Evolutionary conservation across 352 stramenopile genomes (phyloP).

Genomic region (Achlya hypogyna): DNA sequence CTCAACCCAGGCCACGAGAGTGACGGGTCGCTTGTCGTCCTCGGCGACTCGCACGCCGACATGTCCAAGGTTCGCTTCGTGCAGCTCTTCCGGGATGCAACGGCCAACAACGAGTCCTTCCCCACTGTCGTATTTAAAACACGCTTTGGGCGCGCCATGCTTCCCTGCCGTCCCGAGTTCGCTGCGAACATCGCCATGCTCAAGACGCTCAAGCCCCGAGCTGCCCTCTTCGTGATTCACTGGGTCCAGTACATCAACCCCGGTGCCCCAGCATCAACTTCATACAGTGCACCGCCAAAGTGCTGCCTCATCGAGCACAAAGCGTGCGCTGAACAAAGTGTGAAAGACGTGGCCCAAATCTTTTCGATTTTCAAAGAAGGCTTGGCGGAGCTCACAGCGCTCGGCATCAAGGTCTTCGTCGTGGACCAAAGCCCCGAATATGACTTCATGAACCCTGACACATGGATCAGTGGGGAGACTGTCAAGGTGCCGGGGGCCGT

Average conservation of each 20-base stretch:
- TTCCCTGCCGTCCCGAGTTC: not conserved
- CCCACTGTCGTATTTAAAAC: slow-evolving; percentile 17
- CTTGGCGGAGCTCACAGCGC: not conserved
- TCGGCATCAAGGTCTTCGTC: slow-evolving; percentile 8
- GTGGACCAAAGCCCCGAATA: slow-evolving; percentile 1
- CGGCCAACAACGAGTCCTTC: not conserved
- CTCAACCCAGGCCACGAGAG: slow-evolving; percentile 15
- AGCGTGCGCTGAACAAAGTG: not conserved
- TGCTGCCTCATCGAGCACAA: not conserved
- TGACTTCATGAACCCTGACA: not conserved
- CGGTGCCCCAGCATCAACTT: not conserved
- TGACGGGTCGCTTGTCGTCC: slow-evolving; percentile 5
- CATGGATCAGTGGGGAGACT: not conserved
- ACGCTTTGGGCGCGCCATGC: not conserved
- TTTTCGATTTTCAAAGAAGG: not conserved
- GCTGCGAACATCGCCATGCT: not conserved
- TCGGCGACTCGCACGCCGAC: slow-evolving; percentile 16
- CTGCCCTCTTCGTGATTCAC: not conserved
- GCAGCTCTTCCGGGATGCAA: not conserved
- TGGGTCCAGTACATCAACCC: slow-evolving; percentile 13
- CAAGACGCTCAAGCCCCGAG: slow-evolving; percentile 11
- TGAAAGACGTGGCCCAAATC: not conserved
- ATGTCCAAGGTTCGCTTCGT: slow-evolving; percentile 15
- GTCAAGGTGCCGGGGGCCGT: not conserved
- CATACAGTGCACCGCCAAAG: not conserved